Conservation (phyloP, 441 rosid species). For the Hura crepitans region DNA sequence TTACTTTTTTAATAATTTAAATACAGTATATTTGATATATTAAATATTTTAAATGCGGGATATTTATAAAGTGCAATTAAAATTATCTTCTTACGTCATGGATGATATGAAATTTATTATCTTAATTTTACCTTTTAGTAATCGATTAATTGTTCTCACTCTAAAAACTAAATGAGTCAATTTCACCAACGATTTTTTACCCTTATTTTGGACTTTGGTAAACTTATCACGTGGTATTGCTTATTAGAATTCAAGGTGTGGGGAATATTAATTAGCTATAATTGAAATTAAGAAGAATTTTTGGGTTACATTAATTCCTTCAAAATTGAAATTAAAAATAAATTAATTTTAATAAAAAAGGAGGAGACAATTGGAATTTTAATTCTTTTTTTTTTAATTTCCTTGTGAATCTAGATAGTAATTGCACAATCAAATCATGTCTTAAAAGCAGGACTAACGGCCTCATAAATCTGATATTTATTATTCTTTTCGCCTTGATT, state of each 20-base stretch:
- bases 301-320: background rate
- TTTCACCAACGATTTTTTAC: background rate
- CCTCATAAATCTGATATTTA: background rate
- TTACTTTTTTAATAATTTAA: too few species aligned
- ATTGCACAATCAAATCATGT: conserved; percentile 23
- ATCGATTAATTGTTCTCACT: too few species aligned
- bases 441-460: conserved; percentile 8
- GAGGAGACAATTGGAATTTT: background rate
- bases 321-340: background rate
- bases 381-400: too few species aligned
- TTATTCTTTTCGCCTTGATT: too few species aligned
- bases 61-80: too few species aligned
- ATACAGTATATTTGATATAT: too few species aligned
- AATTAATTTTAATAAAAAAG: background rate
- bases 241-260: conserved; percentile 4
- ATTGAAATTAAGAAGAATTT: background rate
- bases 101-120: too few species aligned
- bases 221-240: conserved; percentile 23
- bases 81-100: too few species aligned
- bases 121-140: too few species aligned
- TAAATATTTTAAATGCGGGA: too few species aligned
- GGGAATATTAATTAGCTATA: conserved; percentile 8
- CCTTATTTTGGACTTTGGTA: conserved; percentile 20
- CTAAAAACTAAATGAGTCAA: too few species aligned
- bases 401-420: background rate